Conservation (phyloP, 2,329 filamentous ascomycete species). For the Dissoconium aciculare region DNA sequence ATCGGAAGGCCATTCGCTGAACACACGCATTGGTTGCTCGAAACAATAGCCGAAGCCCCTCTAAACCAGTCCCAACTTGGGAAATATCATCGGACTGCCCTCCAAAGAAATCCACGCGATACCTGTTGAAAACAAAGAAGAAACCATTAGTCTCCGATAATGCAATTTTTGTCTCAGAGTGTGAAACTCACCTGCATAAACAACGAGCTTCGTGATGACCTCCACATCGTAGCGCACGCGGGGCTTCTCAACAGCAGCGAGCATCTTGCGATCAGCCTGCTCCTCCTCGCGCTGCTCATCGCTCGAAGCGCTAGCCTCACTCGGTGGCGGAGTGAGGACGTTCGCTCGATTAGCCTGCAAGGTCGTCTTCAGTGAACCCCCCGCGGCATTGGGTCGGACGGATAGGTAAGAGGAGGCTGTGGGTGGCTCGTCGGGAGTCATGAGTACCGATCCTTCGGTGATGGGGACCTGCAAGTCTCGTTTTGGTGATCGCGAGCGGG, state of each 20-base stretch:
- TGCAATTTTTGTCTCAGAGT: too few species aligned
- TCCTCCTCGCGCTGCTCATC: conserved; percentile 24
- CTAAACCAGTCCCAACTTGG: background rate
- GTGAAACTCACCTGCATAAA: conserved; percentile 62
- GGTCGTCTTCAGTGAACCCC: conserved; percentile 9
- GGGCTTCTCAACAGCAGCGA: conserved; percentile 67
- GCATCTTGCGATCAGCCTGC: conserved; percentile 48
- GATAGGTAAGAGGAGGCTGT: conserved; percentile 8
- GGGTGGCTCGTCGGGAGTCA: conserved; percentile 9
- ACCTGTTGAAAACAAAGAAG: too few species aligned
- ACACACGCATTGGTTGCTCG: too few species aligned
- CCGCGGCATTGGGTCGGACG: conserved; percentile 4
- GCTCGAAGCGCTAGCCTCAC: conserved; percentile 17
- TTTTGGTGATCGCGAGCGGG: conserved; percentile 6
- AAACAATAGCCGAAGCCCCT: too few species aligned
- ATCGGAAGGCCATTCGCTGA: too few species aligned
- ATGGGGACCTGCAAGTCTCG: conserved; percentile 2
- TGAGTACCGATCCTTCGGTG: conserved; percentile 2
- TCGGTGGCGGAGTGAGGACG: conserved; percentile 21
- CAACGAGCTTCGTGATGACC: conserved; percentile 88
- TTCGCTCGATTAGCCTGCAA: conserved; percentile 16
- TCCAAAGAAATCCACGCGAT: background rate
- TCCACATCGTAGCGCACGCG: conserved; percentile 96
- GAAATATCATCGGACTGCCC: background rate
- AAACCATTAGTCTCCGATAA: background rate